phyloP scores from a whole-genome alignment of 73 alveolate genomes.

The Paramecium primaurelia region DNA sequence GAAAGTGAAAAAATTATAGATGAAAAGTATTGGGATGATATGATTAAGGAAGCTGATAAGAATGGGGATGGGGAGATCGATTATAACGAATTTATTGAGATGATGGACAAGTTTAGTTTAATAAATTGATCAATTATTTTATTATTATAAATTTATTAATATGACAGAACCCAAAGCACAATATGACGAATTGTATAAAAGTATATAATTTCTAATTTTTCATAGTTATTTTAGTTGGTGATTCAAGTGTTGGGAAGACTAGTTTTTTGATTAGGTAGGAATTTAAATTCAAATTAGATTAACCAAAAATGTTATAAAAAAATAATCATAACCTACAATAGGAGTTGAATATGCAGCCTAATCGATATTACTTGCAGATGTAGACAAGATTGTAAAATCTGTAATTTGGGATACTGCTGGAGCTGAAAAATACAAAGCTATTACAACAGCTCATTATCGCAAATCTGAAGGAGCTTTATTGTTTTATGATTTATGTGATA shows the following conservation, averaged over 20 bases:
- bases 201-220: not conserved
- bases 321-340: conserved; percentile 24
- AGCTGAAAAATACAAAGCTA: conserved; percentile 61
- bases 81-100: conserved; percentile 53
- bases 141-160: not conserved
- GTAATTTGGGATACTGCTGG: conserved; percentile 63
- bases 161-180: not conserved
- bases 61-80: conserved; percentile 64
- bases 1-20: conserved; percentile 30
- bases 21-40: conserved; percentile 57
- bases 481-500: conserved; percentile 71
- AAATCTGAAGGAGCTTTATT: conserved; percentile 73
- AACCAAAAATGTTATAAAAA: conserved; percentile 46
- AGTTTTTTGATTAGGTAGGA: conserved; percentile 54
- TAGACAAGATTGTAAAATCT: conserved; percentile 44
- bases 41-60: conserved; percentile 59
- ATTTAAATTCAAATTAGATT: conserved; percentile 8
- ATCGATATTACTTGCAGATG: conserved; percentile 16
- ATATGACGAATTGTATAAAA: conserved; percentile 17
- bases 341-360: conserved; percentile 60
- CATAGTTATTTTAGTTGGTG: conserved; percentile 77
- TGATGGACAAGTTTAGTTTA: conserved; percentile 53
- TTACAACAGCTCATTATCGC: conserved; percentile 67
- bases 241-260: conserved; percentile 84
- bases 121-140: not conserved